These are phyloP conservation scores for Pisolithus tinctorius DNA, from an alignment of 768 basidiomycete species.

Conservation along the genomic window DNA sequence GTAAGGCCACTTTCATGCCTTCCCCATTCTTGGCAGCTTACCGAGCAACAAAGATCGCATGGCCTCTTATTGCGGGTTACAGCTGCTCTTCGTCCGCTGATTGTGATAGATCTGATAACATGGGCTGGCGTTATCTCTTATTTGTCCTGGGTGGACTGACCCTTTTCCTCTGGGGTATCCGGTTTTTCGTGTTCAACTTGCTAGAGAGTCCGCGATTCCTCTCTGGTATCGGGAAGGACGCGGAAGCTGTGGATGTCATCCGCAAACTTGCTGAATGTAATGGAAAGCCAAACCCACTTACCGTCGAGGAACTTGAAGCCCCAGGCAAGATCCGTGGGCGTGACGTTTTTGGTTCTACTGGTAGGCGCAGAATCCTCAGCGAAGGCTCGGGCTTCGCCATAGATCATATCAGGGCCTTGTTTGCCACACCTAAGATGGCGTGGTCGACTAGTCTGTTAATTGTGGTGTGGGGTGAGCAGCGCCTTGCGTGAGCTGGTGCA, in stretches of 20 bases:
- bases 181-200: slow-evolving; percentile 47
- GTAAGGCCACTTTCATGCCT: slow-evolving; percentile 16
- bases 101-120: slow-evolving; percentile 42
- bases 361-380: slow-evolving; percentile 26
- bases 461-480: slow-evolving; percentile 35
- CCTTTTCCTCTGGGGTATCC: slow-evolving; percentile 45
- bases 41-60: slow-evolving; percentile 40
- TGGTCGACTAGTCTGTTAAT: slow-evolving; percentile 61
- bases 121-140: slow-evolving; percentile 61
- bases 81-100: slow-evolving; percentile 35
- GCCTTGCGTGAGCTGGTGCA: background rate
- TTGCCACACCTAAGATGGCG: slow-evolving; percentile 56
- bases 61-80: slow-evolving; percentile 52
- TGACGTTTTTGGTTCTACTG: slow-evolving; percentile 7
- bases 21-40: background rate
- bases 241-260: slow-evolving; percentile 42
- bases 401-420: slow-evolving; percentile 52
- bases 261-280: slow-evolving; percentile 47
- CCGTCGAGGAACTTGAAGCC: slow-evolving; percentile 37
- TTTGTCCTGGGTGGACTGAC: slow-evolving; percentile 48
- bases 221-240: slow-evolving; percentile 46
- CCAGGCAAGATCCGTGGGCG: slow-evolving; percentile 17
- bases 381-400: slow-evolving; percentile 34
- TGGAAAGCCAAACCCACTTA: slow-evolving; percentile 34
- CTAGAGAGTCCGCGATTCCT: slow-evolving; percentile 55